Percentiles rank a stretch among this genome's conserved stretches.
Conservation (phyloP, 306 rosid genomes). For the Coriaria nepalensis region DNA sequence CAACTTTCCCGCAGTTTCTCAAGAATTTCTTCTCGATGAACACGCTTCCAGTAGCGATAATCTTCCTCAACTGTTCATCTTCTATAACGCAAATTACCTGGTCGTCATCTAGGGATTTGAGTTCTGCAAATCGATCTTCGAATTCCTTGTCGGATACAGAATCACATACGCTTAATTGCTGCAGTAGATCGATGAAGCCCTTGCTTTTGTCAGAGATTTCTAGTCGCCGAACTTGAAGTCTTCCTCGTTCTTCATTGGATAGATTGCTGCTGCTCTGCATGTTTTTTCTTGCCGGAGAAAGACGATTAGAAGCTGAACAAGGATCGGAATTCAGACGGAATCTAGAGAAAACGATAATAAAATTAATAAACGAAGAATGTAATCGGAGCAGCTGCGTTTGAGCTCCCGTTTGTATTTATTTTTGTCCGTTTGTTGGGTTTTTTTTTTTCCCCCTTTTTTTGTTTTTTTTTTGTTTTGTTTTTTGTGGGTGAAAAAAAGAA, state of each 20-base stretch:
- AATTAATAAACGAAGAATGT: no score
- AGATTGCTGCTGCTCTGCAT: constrained; percentile 20
- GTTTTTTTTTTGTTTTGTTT: no score
- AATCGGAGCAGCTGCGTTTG: no score
- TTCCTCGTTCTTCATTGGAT: constrained; percentile 15
- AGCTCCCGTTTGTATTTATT: no score
- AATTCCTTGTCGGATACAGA: constrained; percentile 51
- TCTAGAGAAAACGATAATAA: no score
- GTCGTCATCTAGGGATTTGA: constrained; percentile 42
- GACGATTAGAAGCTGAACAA: no score
- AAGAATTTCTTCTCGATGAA: constrained; percentile 51
- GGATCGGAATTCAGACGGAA: no score
- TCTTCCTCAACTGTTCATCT: constrained; percentile 37
- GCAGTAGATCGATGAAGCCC: constrained; percentile 59
- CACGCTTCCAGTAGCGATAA: constrained; percentile 55
- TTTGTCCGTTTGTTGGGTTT: no score
- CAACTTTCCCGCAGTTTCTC: constrained; percentile 65
- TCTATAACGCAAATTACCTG: constrained; percentile 55
- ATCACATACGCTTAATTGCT: constrained; percentile 60
- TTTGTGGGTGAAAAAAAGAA: no score
- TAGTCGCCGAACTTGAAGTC: constrained; percentile 31
- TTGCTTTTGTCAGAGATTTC: constrained; percentile 58
- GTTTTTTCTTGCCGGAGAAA: background rate
- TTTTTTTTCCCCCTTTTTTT: no score
- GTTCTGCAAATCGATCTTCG: constrained; percentile 48